Evolutionary conservation across 1,284 basidiomycete species (phyloP).

Genomic region (Bjerkandera adusta): DNA sequence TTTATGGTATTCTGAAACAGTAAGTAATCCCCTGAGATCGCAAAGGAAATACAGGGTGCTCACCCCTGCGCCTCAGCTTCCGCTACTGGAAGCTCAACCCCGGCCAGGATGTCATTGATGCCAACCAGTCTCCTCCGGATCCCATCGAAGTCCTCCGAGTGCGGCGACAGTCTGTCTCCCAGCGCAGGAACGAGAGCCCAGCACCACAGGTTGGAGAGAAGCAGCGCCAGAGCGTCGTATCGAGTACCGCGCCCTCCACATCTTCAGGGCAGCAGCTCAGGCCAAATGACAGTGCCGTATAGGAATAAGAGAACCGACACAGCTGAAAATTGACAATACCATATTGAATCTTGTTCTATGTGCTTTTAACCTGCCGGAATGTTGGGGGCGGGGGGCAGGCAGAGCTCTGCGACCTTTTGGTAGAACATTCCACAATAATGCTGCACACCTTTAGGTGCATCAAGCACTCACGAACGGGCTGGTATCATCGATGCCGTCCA

Average conservation of each 20-base stretch:
- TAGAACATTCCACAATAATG: no score
- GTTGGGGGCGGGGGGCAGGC: no score
- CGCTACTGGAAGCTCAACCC: slow-evolving; percentile 53
- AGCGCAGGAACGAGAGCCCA: background rate
- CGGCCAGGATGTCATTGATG: slow-evolving; percentile 18
- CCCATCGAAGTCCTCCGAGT: background rate
- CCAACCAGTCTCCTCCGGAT: background rate
- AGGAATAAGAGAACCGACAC: no score
- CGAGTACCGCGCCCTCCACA: background rate
- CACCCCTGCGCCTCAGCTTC: slow-evolving; percentile 27
- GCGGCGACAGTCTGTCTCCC: background rate
- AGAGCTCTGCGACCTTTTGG: no score
- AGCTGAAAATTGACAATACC: no score
- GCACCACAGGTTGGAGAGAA: background rate
- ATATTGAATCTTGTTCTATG: no score
- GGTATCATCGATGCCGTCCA: no score
- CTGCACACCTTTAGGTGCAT: no score
- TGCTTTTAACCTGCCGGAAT: no score
- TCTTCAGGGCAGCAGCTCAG: background rate
- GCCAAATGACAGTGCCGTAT: background rate
- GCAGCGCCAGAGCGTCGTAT: background rate
- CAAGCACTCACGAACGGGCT: no score
- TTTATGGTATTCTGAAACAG: slow-evolving; percentile 61
- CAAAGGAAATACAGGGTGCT: background rate
- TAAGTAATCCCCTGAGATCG: slow-evolving; percentile 29